A percentile compares a stretch with the other conserved stretches of the same genome.
Conservation (phyloP, 345 rosid genomes). For the Eutrema yunnanense region DNA sequence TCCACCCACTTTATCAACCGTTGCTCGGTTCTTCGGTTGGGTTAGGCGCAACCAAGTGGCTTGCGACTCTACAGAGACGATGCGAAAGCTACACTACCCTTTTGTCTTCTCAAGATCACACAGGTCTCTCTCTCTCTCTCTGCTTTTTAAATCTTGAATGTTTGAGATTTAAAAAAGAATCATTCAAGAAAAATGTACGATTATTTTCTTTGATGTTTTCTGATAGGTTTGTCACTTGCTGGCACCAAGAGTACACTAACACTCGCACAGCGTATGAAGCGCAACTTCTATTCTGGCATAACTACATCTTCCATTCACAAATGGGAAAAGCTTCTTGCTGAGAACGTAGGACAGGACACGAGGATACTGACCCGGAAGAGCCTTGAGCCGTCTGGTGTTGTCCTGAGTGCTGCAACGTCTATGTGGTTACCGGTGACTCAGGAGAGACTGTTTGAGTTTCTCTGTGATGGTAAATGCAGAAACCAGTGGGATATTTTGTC, state of each 20-base stretch:
- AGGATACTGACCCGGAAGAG: slow-evolving; percentile 49
- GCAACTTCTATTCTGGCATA: slow-evolving; percentile 50
- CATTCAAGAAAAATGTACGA: neutral
- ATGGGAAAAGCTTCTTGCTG: slow-evolving; percentile 50
- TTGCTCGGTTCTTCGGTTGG: slow-evolving; percentile 43
- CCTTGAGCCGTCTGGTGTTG: slow-evolving; percentile 42
- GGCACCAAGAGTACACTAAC: slow-evolving; percentile 51
- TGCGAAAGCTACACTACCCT: slow-evolving; percentile 37
- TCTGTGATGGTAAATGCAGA: slow-evolving; percentile 42
- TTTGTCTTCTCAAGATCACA: slow-evolving; percentile 38
- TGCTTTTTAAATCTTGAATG: neutral
- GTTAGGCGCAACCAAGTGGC: slow-evolving; percentile 63
- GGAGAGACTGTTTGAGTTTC: slow-evolving; percentile 54
- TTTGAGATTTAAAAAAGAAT: neutral
- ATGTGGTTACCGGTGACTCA: slow-evolving; percentile 54
- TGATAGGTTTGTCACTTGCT: slow-evolving; percentile 33
- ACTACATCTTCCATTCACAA: slow-evolving; percentile 37
- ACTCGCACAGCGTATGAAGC: slow-evolving; percentile 56
- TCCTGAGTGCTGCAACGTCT: slow-evolving; percentile 56
- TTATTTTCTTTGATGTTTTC: neutral
- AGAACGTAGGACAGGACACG: slow-evolving; percentile 39
- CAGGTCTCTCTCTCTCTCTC: slow-evolving; percentile 34
- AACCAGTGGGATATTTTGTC: slow-evolving; percentile 58
- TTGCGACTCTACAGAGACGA: slow-evolving; percentile 47
- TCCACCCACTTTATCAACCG: slow-evolving; percentile 41